Percentiles rank a stretch among this genome's conserved stretches.
Evolutionary conservation across 78 protist genomes (phyloP).

Genomic region (Dictyostelium discoideum): DNA sequence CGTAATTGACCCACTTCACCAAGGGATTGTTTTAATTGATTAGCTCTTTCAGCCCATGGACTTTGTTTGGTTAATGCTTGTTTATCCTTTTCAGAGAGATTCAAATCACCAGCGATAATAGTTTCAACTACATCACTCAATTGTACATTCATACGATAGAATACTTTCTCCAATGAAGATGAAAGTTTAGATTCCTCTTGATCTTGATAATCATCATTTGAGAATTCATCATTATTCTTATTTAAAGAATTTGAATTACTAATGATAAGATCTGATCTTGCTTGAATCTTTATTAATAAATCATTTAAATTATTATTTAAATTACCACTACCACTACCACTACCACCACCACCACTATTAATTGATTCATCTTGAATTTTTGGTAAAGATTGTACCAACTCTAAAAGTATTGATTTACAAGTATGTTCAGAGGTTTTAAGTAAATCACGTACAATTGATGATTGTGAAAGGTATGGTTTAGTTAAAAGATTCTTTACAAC

Average conservation of each 20-base stretch:
- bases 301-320: not conserved
- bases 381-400: not conserved
- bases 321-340: not conserved
- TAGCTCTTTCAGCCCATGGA: conserved; percentile 53
- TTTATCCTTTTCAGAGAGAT: conserved; percentile 6
- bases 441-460: conserved; percentile 40
- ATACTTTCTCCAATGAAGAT: conserved; percentile 52
- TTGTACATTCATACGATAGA: conserved; percentile 35
- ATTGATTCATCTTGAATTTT: conserved; percentile 19
- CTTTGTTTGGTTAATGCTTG: not conserved
- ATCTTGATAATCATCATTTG: not conserved
- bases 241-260: not conserved
- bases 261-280: conserved; percentile 10
- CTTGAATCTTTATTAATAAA: not conserved
- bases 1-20: conserved; percentile 42
- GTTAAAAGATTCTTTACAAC: conserved; percentile 52
- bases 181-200: not conserved
- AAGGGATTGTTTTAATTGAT: conserved; percentile 28
- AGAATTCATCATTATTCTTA: not conserved
- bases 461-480: conserved; percentile 24
- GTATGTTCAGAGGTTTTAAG: conserved; percentile 6
- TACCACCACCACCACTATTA: not conserved
- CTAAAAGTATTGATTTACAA: not conserved
- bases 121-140: conserved; percentile 63
- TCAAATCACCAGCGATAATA: conserved; percentile 68